These are phyloP conservation scores for Boletus nobilissimus DNA, from an alignment of 1,284 basidiomycete genomes.

Conservation along the genomic window DNA sequence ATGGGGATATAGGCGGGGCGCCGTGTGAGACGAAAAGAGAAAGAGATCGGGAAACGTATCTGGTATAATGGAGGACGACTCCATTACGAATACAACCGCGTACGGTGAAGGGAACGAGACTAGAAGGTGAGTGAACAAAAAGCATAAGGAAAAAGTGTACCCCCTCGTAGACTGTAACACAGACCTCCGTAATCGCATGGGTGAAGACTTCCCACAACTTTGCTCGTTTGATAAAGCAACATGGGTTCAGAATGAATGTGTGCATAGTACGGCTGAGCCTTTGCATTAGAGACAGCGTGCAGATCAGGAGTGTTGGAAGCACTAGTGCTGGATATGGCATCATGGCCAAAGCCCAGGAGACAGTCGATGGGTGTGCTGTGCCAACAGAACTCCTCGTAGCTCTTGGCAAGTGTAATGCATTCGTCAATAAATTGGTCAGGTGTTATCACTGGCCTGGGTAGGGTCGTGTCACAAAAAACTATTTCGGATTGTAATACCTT, in stretches of 20 bases:
- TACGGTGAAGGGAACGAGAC: too few relatives aligned
- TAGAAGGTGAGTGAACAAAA: too few relatives aligned
- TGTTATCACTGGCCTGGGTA: too few relatives aligned
- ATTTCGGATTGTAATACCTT: not conserved
- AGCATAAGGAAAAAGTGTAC: too few relatives aligned
- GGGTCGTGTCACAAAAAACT: not conserved
- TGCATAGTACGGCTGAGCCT: conserved; percentile 2
- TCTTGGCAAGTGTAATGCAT: not conserved
- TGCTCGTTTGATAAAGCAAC: not conserved
- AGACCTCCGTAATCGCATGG: not conserved
- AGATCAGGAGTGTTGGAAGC: not conserved
- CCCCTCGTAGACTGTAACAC: too few relatives aligned
- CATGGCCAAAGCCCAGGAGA: not conserved
- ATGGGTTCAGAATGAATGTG: not conserved
- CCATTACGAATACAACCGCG: too few relatives aligned
- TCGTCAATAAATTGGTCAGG: not conserved
- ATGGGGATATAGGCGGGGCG: too few relatives aligned
- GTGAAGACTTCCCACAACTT: not conserved
- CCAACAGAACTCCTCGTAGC: not conserved
- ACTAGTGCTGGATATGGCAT: not conserved
- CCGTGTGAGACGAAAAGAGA: too few relatives aligned
- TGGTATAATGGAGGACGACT: too few relatives aligned
- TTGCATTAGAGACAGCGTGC: not conserved
- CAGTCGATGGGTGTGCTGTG: not conserved
- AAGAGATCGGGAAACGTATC: too few relatives aligned